Conservation (phyloP, 2,329 filamentous ascomycete genomes). For the Trichoderma gracile region DNA sequence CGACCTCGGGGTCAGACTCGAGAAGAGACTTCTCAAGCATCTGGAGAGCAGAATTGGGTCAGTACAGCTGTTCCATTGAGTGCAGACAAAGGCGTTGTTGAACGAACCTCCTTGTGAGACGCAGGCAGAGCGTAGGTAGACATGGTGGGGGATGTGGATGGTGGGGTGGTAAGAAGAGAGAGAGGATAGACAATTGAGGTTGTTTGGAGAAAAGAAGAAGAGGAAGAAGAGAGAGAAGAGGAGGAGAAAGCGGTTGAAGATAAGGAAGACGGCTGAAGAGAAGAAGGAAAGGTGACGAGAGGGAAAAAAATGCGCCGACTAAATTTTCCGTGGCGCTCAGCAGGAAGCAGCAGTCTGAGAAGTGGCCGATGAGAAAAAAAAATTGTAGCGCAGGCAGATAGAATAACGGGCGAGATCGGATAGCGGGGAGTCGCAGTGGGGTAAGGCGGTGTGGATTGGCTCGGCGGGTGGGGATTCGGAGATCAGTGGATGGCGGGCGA, state of each 20-base stretch:
- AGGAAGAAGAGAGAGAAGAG: conserved; percentile 3
- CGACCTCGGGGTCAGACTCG: conserved; percentile 91
- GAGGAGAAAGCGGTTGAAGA: conserved; percentile 11
- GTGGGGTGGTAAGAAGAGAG: not conserved
- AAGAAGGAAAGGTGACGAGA: not conserved
- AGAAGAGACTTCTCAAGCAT: conserved; percentile 95
- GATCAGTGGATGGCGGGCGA: not conserved
- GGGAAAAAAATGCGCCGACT: conserved; percentile 21
- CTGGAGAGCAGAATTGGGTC: conserved; percentile 48
- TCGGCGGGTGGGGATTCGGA: not conserved
- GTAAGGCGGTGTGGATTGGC: conserved; percentile 1
- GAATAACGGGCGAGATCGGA: conserved; percentile 27
- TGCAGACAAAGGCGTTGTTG: not conserved
- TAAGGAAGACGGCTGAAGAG: conserved; percentile 12
- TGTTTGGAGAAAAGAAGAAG: not conserved
- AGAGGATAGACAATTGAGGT: not conserved
- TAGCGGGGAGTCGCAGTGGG: conserved; percentile 26
- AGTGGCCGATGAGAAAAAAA: conserved; percentile 5
- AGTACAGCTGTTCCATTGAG: conserved; percentile 22
- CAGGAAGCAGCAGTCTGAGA: not conserved
- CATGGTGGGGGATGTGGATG: conserved; percentile 43
- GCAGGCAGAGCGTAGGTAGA: conserved; percentile 55
- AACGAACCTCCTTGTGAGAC: conserved; percentile 56
- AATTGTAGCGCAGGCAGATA: not conserved
- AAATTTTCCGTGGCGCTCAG: conserved; percentile 24